Evolutionary conservation across 208 protist species (phyloP).

Genomic region (Acanthamoeba sp.): DNA sequence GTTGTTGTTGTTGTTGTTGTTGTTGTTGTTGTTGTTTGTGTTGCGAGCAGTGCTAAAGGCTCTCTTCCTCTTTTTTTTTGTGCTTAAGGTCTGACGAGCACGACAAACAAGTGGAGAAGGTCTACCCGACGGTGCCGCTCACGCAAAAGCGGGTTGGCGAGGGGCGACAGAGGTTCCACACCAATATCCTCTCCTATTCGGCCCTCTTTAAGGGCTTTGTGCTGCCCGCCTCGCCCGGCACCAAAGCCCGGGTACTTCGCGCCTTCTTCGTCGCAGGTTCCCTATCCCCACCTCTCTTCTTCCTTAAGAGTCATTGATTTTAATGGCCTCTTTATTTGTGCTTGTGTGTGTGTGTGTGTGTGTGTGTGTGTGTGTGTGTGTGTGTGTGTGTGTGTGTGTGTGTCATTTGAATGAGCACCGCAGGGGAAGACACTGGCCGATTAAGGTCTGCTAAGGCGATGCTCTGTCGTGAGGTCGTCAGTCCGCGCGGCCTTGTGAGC

Average conservation of each 20-base stretch:
- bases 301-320: background rate
- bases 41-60: background rate
- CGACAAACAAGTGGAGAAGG: conserved; percentile 16
- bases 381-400: too few species aligned
- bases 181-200: conserved; percentile 5
- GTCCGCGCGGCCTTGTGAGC: conserved; percentile 1
- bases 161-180: background rate
- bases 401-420: too few species aligned
- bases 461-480: conserved; percentile 6
- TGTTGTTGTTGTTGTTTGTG: too few species aligned
- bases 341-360: too few species aligned
- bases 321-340: too few species aligned
- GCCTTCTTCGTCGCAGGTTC: conserved; percentile 1
- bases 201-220: background rate
- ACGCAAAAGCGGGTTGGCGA: background rate
- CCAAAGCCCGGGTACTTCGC: background rate
- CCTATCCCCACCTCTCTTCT: background rate
- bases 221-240: conserved; percentile 2
- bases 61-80: background rate
- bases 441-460: conserved; percentile 10
- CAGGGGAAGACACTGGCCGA: background rate
- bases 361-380: too few species aligned
- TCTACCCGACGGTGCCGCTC: background rate
- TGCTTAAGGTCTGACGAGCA: background rate
- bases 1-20: too few species aligned